These are phyloP conservation scores for Talaromyces albobiverticillius DNA, from an alignment of 2,329 filamentous ascomycete species.

Conservation along the genomic window DNA sequence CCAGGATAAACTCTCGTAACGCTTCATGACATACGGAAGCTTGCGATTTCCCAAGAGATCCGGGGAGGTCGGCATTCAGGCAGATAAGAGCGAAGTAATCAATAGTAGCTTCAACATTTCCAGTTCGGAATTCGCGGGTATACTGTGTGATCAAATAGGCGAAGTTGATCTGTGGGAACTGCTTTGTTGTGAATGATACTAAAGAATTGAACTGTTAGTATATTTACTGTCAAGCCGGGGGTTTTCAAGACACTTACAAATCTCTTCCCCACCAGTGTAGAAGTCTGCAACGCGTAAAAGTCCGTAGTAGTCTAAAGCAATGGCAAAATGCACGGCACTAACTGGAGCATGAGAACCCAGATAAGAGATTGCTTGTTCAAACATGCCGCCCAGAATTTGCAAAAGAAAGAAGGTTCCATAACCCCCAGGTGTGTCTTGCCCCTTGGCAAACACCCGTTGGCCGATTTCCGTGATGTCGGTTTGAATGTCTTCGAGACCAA, in stretches of 20 bases:
- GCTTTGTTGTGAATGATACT: conserved; percentile 55
- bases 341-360: conserved; percentile 89
- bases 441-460: conserved; percentile 83
- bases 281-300: conserved; percentile 84
- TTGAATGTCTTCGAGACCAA: conserved; percentile 67
- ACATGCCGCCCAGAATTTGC: conserved; percentile 85
- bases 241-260: conserved; percentile 42
- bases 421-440: conserved; percentile 71
- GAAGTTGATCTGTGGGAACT: conserved; percentile 82
- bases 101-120: conserved; percentile 81
- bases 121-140: conserved; percentile 90
- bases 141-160: conserved; percentile 92
- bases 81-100: conserved; percentile 92
- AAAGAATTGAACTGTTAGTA: conserved; percentile 7
- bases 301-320: conserved; percentile 85
- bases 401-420: conserved; percentile 93
- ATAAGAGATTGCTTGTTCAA: conserved; percentile 88
- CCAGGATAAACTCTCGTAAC: conserved; percentile 88
- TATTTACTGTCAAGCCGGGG: neutral
- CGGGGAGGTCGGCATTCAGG: conserved; percentile 79
- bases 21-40: conserved; percentile 85
- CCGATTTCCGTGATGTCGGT: conserved; percentile 83
- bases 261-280: conserved; percentile 67
- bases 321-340: conserved; percentile 90
- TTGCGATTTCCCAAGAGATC: conserved; percentile 72